phyloP scores from a whole-genome alignment of 2,329 filamentous ascomycete species.

The Paecilomyces variotii region DNA sequence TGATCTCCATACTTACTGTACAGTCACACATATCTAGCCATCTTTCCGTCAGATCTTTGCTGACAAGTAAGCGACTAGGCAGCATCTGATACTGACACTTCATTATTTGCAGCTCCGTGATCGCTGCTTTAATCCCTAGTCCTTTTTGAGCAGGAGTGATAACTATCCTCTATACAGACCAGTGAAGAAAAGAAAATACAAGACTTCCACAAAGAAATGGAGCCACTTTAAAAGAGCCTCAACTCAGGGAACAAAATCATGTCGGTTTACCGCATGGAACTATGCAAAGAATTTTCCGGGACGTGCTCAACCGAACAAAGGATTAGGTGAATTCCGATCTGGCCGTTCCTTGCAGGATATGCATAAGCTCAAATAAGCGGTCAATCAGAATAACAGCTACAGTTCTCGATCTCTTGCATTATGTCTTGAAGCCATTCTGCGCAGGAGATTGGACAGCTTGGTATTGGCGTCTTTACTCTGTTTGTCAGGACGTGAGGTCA shows the following conservation, averaged over 20 bases:
- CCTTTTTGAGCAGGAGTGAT: not conserved
- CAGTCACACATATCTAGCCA: not conserved
- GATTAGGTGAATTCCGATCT: not conserved
- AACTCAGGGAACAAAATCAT: not conserved
- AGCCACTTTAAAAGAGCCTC: not conserved
- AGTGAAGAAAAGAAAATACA: not conserved
- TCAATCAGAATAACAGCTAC: not conserved
- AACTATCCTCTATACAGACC: not conserved
- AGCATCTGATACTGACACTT: not conserved
- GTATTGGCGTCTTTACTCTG: not conserved
- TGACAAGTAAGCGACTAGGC: not conserved
- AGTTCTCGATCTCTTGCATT: not conserved
- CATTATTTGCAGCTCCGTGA: not conserved
- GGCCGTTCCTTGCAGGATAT: not conserved
- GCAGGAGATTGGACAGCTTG: not conserved
- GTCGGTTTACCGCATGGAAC: not conserved
- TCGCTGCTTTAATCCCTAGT: not conserved
- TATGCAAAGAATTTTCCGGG: not conserved
- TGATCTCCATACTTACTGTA: not conserved
- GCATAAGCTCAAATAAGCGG: not conserved
- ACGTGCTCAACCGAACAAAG: not conserved
- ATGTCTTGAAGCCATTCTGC: not conserved
- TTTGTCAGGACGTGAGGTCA: not conserved
- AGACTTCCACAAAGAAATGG: not conserved
- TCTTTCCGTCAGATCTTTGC: not conserved